phyloP scores from a whole-genome alignment of 306 rosid species.

The Vicia villosa region DNA sequence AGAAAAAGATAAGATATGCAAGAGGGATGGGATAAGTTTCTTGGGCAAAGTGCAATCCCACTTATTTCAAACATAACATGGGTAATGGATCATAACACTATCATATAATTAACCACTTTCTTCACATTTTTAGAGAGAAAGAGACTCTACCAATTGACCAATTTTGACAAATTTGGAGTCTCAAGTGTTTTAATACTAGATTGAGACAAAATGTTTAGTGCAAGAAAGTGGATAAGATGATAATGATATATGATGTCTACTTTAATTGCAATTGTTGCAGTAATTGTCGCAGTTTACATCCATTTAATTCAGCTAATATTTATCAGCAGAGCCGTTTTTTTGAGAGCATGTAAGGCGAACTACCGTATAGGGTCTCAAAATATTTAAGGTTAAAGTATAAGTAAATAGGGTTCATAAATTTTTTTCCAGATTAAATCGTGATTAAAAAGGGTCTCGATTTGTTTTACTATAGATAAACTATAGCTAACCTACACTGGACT shows the following conservation, averaged over 20 bases:
- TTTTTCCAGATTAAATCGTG: no score
- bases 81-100: slow-evolving; percentile 41
- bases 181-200: slow-evolving; percentile 13
- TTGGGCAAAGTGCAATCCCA: slow-evolving; percentile 68
- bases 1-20: slow-evolving; percentile 66
- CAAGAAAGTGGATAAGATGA: slow-evolving; percentile 33
- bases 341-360: no score
- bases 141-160: not conserved
- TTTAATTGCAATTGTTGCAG: not conserved
- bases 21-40: slow-evolving; percentile 70
- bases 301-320: no score
- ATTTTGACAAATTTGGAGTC: slow-evolving; percentile 22
- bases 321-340: no score
- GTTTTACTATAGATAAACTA: no score
- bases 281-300: no score
- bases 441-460: no score
- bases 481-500: no score
- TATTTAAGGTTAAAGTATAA: no score
- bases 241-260: not conserved
- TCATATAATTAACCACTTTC: slow-evolving; percentile 23
- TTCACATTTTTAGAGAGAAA: slow-evolving; percentile 19
- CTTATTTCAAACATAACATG: slow-evolving; percentile 41
- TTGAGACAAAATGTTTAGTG: slow-evolving; percentile 5
- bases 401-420: no score
- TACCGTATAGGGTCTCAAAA: no score